These are phyloP conservation scores for Sisymbrium altissimum DNA, from an alignment of 345 rosid species.

Conservation along the genomic window DNA sequence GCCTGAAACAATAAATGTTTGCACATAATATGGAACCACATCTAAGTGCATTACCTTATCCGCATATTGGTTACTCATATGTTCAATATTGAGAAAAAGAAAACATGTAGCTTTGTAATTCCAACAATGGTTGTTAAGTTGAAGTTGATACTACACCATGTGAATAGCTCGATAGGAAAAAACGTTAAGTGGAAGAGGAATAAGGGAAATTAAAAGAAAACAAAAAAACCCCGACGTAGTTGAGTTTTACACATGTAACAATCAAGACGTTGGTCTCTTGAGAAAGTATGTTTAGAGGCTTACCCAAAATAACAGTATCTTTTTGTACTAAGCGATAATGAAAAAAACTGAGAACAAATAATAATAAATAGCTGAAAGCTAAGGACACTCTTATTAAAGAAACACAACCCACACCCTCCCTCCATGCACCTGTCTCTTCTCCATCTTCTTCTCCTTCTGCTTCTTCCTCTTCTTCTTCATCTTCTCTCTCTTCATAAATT, in stretches of 20 bases:
- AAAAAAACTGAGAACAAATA: conserved; percentile 20
- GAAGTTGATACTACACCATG: conserved; percentile 22
- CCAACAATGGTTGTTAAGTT: conserved; percentile 14
- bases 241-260: conserved; percentile 28
- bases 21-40: not conserved
- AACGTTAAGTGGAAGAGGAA: conserved; percentile 18
- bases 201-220: not conserved
- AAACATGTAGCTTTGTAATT: conserved; percentile 9
- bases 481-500: conserved; percentile 31
- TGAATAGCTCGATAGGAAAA: conserved; percentile 17
- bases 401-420: conserved; percentile 49
- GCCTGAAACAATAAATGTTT: not conserved
- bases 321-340: conserved; percentile 22
- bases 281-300: conserved; percentile 25
- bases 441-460: conserved; percentile 5
- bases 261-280: conserved; percentile 25
- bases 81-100: conserved; percentile 4
- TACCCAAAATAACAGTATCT: conserved; percentile 34
- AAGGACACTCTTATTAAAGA: conserved; percentile 15
- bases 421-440: conserved; percentile 62
- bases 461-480: conserved; percentile 16
- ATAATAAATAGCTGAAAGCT: conserved; percentile 31
- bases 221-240: not conserved
- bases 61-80: conserved; percentile 7
- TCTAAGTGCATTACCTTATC: not conserved